Evolutionary conservation across 805 yeast species (phyloP), one percentile per base, ranked within the genome.

Genomic region (Schizosaccharomyces japonicus): DNA sequence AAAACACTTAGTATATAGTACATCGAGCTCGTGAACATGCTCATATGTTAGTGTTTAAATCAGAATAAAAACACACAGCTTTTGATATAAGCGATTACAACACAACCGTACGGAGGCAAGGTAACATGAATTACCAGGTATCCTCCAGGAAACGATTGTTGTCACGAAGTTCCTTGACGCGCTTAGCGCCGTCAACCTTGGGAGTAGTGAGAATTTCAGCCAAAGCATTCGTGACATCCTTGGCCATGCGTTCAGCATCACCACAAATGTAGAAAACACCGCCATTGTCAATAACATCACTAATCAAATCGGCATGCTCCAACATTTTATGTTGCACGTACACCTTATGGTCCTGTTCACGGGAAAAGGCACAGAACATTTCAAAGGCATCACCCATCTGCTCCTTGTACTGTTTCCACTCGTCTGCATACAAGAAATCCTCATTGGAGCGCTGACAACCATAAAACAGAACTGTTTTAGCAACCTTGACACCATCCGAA

Each of bases 201-300:
- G 23, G 27, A 15, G 42, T 36, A n/a, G 42, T 21, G 13, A 36
- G 42, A 15, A 36, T 36, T 50, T 69, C 66, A n/a, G 69, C 68
- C 51, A 85, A 66, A 1, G 87, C 68, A 44, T 66, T 80, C 84
- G 27, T 23, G 8, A 87, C 95, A 59, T 82, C 94, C 63, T 85
- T 77, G 3, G 95, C 94, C 96, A 85, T 87, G 54, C 71, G 73
- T 28, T 79, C 72, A 27, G 96, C 95, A 65, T 90, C 96, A 60
- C 96, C 98, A 70, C 98, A 87, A 33, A 87, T 94, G 61, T 90
- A 87, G 54, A 87, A 71, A 60, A 76, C 80, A 0, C 94, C 96
- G 50, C 94, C 95, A 40, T 63, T 52, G 4, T 4, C 13, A 2
- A 42, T 21, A 13, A 42, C n/a, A 45, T 73, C 65, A 55, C 75